Evolutionary conservation across 1,139 yeast genomes (phyloP).

Genomic region (Meyerozyma guilliermondii): DNA sequence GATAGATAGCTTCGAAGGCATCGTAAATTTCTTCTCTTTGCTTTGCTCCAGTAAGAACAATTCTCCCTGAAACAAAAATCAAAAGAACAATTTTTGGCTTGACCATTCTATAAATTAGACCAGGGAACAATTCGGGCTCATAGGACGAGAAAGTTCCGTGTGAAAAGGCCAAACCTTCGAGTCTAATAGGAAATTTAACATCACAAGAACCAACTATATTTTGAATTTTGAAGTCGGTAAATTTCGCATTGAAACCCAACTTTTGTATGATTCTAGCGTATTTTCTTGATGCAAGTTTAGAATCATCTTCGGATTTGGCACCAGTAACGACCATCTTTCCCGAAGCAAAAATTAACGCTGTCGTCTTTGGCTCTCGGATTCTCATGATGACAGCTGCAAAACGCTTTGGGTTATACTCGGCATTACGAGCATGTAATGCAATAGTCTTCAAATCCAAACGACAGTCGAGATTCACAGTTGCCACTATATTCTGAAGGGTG

Average conservation of each 20-base stretch:
- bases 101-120: constrained; percentile 98
- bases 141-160: constrained; percentile 99
- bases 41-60: constrained; percentile 97
- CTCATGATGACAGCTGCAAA: constrained; percentile 99
- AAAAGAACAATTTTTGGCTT: constrained; percentile 94
- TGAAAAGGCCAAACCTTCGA: constrained; percentile 95
- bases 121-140: constrained; percentile 98
- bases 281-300: constrained; percentile 93
- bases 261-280: constrained; percentile 98
- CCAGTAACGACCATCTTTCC: constrained; percentile 99
- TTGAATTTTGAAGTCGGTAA: constrained; percentile 95
- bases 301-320: constrained; percentile 97
- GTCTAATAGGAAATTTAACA: constrained; percentile 93
- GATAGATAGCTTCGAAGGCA: constrained; percentile 96
- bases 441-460: constrained; percentile 93
- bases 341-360: constrained; percentile 95
- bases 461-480: constrained; percentile 95
- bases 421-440: constrained; percentile 98
- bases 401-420: constrained; percentile 96
- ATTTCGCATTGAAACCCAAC: constrained; percentile 92
- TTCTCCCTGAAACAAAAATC: constrained; percentile 95
- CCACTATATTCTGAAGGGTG: constrained; percentile 93
- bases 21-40: constrained; percentile 98
- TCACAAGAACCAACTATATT: constrained; percentile 98
- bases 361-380: constrained; percentile 97